Evolutionary conservation across 208 protist species (phyloP), one percentile per base, ranked within the genome.

Genomic region (Herpetomonas muscarum): DNA sequence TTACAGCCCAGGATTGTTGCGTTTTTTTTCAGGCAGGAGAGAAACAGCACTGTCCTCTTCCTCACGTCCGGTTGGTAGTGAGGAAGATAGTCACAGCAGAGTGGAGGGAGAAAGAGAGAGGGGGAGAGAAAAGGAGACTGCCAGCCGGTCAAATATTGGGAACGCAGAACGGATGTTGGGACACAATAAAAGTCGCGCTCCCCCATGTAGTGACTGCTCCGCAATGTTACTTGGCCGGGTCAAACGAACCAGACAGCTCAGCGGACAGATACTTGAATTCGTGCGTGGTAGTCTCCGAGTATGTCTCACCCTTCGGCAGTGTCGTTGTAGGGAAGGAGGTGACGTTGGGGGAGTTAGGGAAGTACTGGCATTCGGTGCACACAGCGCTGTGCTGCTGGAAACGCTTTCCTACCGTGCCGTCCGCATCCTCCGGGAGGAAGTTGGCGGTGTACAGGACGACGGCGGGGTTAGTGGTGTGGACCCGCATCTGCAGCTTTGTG

Each of bases 341-440:
- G 31, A 85, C 55, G 53, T 91, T 91, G 10, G 77, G 77, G 39
- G 67, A 80, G 61, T 91, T 87, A 2, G 84, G 84, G 55, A 88
- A 91, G 73, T 88, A 91, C 63, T 91, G 80, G 56, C 76, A 83
- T 59, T 85, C 73, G n/a, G 88, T 44, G 29, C 75, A 70, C 37
- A 91, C 75, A 30, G 65, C 84, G 49, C 70, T 67, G 54, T 86
- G 75, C 15, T 48, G 76, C 45, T 79, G 74, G 48, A 84, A 91
- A 28, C 84, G 76, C 58, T 82, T 44, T n/a, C 78, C 81, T 3
- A 57, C 53, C 15, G 57, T 63, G 64, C 84, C 84, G 31, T 61
- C 62, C 19, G 75, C 79, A 45, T 85, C 58, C n/a, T 54, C 53
- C 0, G 84, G 84, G 17, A 87, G 57, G 39, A 65, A 45, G 58